phyloP scores from a whole-genome alignment of 139 green algal genomes.

The Protoeuglena noctilucae region DNA sequence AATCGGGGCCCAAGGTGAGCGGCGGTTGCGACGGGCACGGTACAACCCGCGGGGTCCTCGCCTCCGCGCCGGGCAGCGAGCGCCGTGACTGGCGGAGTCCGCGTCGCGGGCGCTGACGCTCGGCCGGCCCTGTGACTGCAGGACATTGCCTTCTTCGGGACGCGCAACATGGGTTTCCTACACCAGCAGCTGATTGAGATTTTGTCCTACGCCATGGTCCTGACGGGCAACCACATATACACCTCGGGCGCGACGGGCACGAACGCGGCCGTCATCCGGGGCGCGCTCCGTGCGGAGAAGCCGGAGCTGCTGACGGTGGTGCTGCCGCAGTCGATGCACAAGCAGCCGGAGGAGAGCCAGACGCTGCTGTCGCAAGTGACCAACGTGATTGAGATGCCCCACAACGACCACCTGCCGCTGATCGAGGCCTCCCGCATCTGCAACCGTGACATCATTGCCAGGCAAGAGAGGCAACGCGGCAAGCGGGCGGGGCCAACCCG shows the following conservation, averaged over 20 bases:
- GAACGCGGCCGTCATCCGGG: constrained; percentile 93
- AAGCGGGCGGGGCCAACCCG: too few species aligned
- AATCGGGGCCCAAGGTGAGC: not conserved
- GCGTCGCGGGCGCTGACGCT: not conserved
- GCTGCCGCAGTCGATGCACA: constrained; percentile 43
- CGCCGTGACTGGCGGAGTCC: not conserved
- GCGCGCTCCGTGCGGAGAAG: constrained; percentile 75
- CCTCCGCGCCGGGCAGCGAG: too few species aligned
- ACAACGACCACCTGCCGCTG: constrained; percentile 80
- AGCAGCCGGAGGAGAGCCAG: constrained; percentile 81
- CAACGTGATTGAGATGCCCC: constrained; percentile 78
- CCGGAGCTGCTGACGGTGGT: constrained; percentile 90
- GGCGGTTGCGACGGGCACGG: too few species aligned
- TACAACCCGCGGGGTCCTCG: not conserved
- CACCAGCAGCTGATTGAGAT: constrained; percentile 98
- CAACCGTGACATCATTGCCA: constrained; percentile 82
- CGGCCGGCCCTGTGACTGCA: constrained; percentile 28
- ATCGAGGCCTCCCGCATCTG: constrained; percentile 78
- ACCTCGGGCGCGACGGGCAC: constrained; percentile 89
- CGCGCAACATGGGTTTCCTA: constrained; percentile 92
- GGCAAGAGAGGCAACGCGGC: too few species aligned
- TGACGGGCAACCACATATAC: constrained; percentile 93
- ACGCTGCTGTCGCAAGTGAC: constrained; percentile 71
- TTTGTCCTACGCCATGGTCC: constrained; percentile 87
- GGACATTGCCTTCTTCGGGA: constrained; percentile 93